These are phyloP conservation scores for Cladosporium sp. DNA, from an alignment of 2,329 filamentous ascomycete genomes.

Conservation along the genomic window DNA sequence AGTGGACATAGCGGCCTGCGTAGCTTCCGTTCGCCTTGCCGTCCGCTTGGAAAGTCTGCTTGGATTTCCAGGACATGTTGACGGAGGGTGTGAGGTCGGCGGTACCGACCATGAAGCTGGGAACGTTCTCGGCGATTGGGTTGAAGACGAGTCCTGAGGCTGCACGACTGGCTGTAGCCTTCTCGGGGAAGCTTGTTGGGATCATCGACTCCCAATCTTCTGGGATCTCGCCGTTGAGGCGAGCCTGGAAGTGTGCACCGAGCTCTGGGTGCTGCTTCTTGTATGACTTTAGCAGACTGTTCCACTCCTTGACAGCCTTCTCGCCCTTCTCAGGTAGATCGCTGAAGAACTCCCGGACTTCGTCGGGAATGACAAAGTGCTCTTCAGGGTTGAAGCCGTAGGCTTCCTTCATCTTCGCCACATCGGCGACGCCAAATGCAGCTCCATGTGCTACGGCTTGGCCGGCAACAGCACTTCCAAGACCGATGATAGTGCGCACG, in stretches of 20 bases:
- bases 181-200: slow-evolving; percentile 51
- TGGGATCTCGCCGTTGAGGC: slow-evolving; percentile 52
- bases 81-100: slow-evolving; percentile 43
- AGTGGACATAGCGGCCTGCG: slow-evolving; percentile 55
- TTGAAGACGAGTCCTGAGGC: slow-evolving; percentile 50
- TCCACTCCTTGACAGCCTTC: slow-evolving; percentile 52
- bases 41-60: slow-evolving; percentile 53
- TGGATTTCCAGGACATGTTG: slow-evolving; percentile 46
- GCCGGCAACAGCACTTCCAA: slow-evolving; percentile 53
- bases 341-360: slow-evolving; percentile 56
- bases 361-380: slow-evolving; percentile 43
- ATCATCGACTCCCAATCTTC: slow-evolving; percentile 54
- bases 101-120: slow-evolving; percentile 42
- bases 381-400: slow-evolving; percentile 53
- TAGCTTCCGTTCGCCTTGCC: slow-evolving; percentile 59
- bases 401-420: slow-evolving; percentile 56
- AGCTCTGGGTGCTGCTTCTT: slow-evolving; percentile 52
- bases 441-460: slow-evolving; percentile 60
- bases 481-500: slow-evolving; percentile 57
- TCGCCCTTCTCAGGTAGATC: slow-evolving; percentile 52
- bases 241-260: slow-evolving; percentile 50
- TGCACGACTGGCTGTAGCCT: slow-evolving; percentile 54
- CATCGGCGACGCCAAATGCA: slow-evolving; percentile 57
- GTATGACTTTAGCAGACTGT: slow-evolving; percentile 42
- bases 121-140: slow-evolving; percentile 37